Conservation (phyloP, 805 yeast genomes). For the Saturnispora dispora region DNA sequence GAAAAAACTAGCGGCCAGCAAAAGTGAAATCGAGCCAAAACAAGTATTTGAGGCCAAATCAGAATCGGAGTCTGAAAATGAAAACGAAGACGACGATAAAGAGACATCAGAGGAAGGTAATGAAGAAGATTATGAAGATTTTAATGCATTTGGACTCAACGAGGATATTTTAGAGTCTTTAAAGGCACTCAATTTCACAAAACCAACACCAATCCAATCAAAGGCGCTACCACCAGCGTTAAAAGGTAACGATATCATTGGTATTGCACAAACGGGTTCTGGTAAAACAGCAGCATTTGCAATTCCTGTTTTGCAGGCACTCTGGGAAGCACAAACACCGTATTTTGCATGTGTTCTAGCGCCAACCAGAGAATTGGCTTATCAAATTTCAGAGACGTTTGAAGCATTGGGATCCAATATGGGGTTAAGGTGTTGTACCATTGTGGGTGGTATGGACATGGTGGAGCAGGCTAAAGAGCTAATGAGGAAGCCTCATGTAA, state of each 20-base stretch:
- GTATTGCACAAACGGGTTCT: slow-evolving; percentile 95
- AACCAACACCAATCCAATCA: slow-evolving; percentile 91
- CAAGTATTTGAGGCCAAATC: slow-evolving; percentile 26
- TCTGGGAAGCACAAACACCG: slow-evolving; percentile 84
- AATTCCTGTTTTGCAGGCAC: slow-evolving; percentile 81
- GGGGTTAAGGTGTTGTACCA: slow-evolving; percentile 85
- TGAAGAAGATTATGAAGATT: slow-evolving; percentile 21
- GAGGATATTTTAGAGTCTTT: slow-evolving; percentile 79
- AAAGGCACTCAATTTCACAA: slow-evolving; percentile 58
- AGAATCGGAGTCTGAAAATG: slow-evolving; percentile 10
- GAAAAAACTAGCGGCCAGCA: slow-evolving; percentile 18
- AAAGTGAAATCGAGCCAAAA: slow-evolving; percentile 11
- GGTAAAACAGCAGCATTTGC: slow-evolving; percentile 99
- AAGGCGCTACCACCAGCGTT: slow-evolving; percentile 88
- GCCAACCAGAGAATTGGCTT: slow-evolving; percentile 79
- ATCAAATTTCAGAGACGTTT: slow-evolving; percentile 87
- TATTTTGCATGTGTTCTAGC: slow-evolving; percentile 83
- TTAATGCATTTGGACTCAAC: slow-evolving; percentile 53
- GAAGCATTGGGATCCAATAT: slow-evolving; percentile 85
- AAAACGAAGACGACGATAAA: slow-evolving; percentile 8
- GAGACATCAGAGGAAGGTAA: slow-evolving; percentile 1
- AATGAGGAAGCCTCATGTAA: slow-evolving; percentile 87
- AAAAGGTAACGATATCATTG: slow-evolving; percentile 86
- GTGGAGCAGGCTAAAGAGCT: slow-evolving; percentile 95
- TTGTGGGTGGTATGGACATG: slow-evolving; percentile 98